Conservation (phyloP, 2,329 filamentous ascomycete genomes). For the Tothia fuscella region DNA sequence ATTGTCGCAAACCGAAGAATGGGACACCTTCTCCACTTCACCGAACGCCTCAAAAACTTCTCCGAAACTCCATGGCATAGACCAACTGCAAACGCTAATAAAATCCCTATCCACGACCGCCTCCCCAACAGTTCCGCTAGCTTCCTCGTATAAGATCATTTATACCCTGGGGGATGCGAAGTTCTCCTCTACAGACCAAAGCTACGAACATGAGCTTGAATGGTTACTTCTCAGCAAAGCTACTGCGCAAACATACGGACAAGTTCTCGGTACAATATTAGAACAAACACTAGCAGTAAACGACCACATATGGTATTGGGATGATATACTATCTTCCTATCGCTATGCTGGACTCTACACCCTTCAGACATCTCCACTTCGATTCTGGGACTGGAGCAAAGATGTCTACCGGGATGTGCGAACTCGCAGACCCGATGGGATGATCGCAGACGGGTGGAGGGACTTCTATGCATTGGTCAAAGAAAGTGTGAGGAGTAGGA, state of each 20-base stretch:
- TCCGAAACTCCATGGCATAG: neutral
- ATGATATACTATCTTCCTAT: conserved; percentile 70
- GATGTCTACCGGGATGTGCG: conserved; percentile 56
- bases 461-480: conserved; percentile 72
- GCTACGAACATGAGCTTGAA: conserved; percentile 67
- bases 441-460: conserved; percentile 33
- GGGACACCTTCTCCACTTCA: conserved; percentile 11
- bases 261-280: conserved; percentile 63
- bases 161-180: conserved; percentile 4
- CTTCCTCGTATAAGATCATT: conserved; percentile 2
- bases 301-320: conserved; percentile 93
- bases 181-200: conserved; percentile 21
- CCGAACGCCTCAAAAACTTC: conserved; percentile 10
- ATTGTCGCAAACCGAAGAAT: conserved; percentile 25
- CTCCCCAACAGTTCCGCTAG: neutral
- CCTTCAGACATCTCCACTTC: conserved; percentile 69
- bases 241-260: conserved; percentile 78
- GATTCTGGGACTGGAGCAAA: conserved; percentile 59
- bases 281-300: conserved; percentile 74
- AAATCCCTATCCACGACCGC: conserved; percentile 11
- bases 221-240: conserved; percentile 90
- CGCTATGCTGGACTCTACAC: conserved; percentile 71
- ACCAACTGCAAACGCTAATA: conserved; percentile 11
- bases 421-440: conserved; percentile 18
- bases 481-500: conserved; percentile 61